Conservation (phyloP, 2,329 filamentous ascomycete genomes). For the Ascochyta clinopodiicola region DNA sequence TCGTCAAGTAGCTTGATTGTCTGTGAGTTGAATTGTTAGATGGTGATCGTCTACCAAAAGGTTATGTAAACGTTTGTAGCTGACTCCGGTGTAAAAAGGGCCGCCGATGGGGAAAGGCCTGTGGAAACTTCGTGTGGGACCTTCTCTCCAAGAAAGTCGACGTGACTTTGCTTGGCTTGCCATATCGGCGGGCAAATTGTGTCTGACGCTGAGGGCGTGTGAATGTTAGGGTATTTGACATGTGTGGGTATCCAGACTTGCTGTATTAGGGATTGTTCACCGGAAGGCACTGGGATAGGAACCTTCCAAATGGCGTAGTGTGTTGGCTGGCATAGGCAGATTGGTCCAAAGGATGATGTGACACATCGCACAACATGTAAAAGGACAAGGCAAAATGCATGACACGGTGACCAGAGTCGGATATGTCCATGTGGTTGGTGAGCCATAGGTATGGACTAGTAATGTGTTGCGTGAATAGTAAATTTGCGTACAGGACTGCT, state of each 20-base stretch:
- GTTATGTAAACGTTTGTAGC: not conserved
- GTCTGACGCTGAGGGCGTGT: not conserved
- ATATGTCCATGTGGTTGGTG: not conserved
- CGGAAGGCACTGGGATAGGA: too few species aligned
- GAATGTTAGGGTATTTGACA: not conserved
- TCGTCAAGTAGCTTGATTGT: not conserved
- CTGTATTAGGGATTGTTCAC: not conserved
- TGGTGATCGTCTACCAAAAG: not conserved
- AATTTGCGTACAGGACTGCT: not conserved
- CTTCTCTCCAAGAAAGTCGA: not conserved
- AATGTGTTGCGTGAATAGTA: not conserved
- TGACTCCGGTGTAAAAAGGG: not conserved
- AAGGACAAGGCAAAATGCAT: not conserved
- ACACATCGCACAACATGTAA: not conserved
- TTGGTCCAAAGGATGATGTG: not conserved
- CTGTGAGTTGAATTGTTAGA: not conserved
- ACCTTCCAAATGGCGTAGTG: not conserved
- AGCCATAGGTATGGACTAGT: not conserved
- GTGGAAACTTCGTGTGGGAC: not conserved
- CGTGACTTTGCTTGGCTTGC: not conserved
- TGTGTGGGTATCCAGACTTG: not conserved
- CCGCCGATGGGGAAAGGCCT: not conserved
- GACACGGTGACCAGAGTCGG: not conserved
- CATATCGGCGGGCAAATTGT: not conserved
- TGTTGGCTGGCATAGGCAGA: not conserved